Evolutionary conservation across 495 filamentous ascomycete species (phyloP), one percentile per base, ranked within the genome.

Genomic region (Neurospora sp.): DNA sequence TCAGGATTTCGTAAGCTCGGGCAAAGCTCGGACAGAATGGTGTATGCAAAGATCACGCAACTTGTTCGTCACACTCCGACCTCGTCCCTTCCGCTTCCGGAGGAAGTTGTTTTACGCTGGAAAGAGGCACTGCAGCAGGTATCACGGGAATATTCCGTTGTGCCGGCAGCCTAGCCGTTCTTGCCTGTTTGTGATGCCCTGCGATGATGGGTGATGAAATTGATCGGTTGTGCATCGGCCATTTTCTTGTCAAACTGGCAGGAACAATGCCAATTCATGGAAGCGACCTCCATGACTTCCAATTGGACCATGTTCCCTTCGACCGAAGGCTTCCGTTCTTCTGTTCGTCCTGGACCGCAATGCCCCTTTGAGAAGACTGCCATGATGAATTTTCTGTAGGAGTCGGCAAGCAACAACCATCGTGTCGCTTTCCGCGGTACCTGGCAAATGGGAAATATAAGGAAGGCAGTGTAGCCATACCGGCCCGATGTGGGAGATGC

Each of bases 1-100:
- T 66, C 27, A 5, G 14, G 14, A 66, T 37, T 66, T 35, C 27
- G 69, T 42, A 18, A 35, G 40, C 54, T 75, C 73, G 73, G 73
- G 71, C 69, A 72, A 66, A 75, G 73, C 73, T 75, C 73, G 73
- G 73, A 59, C 39, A 54, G 18, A 39, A 37, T 48, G 38, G 23
- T 41, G 72, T 72, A 37, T 71, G 74, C 54, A 38, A 23, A 18
- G 70, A 39, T 70, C 54, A 66, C 54, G 54, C 54, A 66, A 66
- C 54, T 66, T 66, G 54, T 14, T 62, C 54, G 54, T 66, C 54
- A 62, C 54, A 62, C 54, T 62, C 48, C 48, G 48, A 59, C 12
- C 23, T 59, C 48, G 48, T 59, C 54, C 54, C 54, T 66, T 18
- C 27, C 54, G 27, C 54, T 62, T 62, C 27, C 23, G 54, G 35